Percentiles rank a stretch among this genome's conserved stretches.
Evolutionary conservation across 179 eudicot species (phyloP).

Genomic region (Corrigiola litoralis): DNA sequence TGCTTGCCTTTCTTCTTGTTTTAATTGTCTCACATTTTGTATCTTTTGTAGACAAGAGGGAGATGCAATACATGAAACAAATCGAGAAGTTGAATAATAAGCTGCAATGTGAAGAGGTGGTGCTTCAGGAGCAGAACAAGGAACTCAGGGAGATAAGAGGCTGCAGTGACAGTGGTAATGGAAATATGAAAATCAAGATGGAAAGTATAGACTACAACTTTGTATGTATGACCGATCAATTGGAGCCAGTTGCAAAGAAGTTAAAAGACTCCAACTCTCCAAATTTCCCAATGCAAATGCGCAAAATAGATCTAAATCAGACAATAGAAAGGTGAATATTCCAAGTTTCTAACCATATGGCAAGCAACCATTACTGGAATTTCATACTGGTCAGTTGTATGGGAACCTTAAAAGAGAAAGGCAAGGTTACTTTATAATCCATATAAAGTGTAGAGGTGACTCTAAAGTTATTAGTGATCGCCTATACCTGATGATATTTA

Average conservation of each 20-base stretch:
- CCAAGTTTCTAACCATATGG: not conserved
- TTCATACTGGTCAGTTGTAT: not conserved
- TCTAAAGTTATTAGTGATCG: not conserved
- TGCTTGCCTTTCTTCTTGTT: not conserved
- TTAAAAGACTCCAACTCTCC: not conserved
- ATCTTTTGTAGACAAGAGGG: slow-evolving; percentile 10
- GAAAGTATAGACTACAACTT: slow-evolving; percentile 4
- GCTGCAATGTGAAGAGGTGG: slow-evolving; percentile 6
- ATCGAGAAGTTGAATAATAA: not conserved
- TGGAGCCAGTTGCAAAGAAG: slow-evolving; percentile 8
- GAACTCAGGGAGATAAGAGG: not conserved
- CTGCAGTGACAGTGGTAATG: not conserved
- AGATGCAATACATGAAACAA: slow-evolving; percentile 6
- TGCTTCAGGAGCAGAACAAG: slow-evolving; percentile 11
- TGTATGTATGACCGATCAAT: not conserved
- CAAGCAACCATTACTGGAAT: not conserved
- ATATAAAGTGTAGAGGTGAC: not conserved
- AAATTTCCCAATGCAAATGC: not conserved
- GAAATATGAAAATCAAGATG: slow-evolving; percentile 1
- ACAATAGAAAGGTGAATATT: slow-evolving; percentile 3
- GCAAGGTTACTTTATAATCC: too few species aligned
- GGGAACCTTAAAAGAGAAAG: not conserved
- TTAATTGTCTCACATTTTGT: not conserved
- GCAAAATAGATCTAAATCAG: not conserved
- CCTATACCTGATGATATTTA: not conserved